Base-by-base conservation (phyloP, 768 basidiomycete genomes). In the Pulveroboletus sp. region DNA sequence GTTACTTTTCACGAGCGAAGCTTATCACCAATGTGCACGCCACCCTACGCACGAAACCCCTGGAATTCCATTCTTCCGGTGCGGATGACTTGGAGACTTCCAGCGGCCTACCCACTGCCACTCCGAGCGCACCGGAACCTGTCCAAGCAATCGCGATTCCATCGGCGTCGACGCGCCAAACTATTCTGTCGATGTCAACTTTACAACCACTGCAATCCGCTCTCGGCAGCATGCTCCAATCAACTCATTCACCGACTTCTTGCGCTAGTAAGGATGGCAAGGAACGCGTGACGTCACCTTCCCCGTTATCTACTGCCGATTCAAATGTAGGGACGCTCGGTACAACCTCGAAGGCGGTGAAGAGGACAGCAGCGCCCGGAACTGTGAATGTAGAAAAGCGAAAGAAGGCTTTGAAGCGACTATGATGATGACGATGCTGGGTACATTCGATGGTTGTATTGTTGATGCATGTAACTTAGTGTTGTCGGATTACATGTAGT, bases 11-110 rank as follows among this genome's bases (percentile, higher is more conserved):
- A 54, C 85, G 94, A 45, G 94, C 94, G 14, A 83, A 79, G 64
- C 78, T 97, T 19, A 92, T 95, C 60, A 94, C 93, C 21, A 84
- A 81, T 52, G 90, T 97, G 16, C 94, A 97, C 62, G 94, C 94
- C 32, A 90, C 86, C 17, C 88, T 90, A 10, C 81, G 84, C 54
- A 80, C 76, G 44, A 74, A 79, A 52, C 90, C 90, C 23, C 74
- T 71, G 2, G 89, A 92, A 64, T 92, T 91, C 57, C 75, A 84
- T 53, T 72, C 71, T 4, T 74, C 77, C 2, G 64, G 72, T 27
- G 51, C 60, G 7, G 48, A 45, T 16, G 60, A 67, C n/a, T 42
- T 47, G 10, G 67, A 68, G 23, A 35, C 39, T 10, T 47, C 58
- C 25, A 25, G 9, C 11, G 38, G 52, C 17, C 24, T 60, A 9